Evolutionary conservation across 371 early-diverging fungal genomes (phyloP), one percentile per base, ranked within the genome.

Genomic region (Cladochytrium tenue): DNA sequence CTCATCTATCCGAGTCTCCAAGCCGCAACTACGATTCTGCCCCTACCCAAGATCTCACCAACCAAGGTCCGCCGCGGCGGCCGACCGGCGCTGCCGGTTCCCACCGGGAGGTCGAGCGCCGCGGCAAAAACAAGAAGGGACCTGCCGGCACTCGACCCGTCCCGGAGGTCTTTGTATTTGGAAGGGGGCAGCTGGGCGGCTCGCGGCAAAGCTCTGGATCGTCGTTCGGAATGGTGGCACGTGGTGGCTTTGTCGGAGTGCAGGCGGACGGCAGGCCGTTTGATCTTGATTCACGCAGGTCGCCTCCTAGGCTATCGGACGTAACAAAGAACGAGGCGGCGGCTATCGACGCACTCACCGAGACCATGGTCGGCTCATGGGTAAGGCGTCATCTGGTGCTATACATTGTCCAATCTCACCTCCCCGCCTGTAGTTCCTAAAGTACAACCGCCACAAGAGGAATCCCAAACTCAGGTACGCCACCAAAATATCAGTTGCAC

Each of bases 321-420:
- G n/a, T n/a, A n/a, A n/a, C n/a, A n/a, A n/a, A 43, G 13, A 7
- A 43, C 13, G 20, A 43, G 13, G 43, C 43, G 43, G n/a, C 10
- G 51, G 26, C 63, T 10, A 61, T 70, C 20, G 70, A 70, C 32
- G 30, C 43, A 27, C 50, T 78, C n/a, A 76, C 79, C 7, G 43
- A 66, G 43, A 74, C 76, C n/a, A 71, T 78, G 72, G 65, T 78
- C 59, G 79, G 79, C 20, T 60, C 72, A 32, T 78, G 73, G 72
- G 78, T 78, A 69, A 51, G 72, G 59, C 13, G n/a, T 25, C 36
- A 32, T 35, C 17, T 23, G 25, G 62, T 4, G n/a, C 2, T 50
- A 4, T 2, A 25, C 33, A 32, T 15, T 51, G 13, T 25, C 33
- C n/a, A 20, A 13, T 58, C 27, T 32, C 43, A 13, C 43, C 20